Evolutionary conservation across 2,329 filamentous ascomycete species (phyloP).

Genomic region (Aaosphaeria arxii): DNA sequence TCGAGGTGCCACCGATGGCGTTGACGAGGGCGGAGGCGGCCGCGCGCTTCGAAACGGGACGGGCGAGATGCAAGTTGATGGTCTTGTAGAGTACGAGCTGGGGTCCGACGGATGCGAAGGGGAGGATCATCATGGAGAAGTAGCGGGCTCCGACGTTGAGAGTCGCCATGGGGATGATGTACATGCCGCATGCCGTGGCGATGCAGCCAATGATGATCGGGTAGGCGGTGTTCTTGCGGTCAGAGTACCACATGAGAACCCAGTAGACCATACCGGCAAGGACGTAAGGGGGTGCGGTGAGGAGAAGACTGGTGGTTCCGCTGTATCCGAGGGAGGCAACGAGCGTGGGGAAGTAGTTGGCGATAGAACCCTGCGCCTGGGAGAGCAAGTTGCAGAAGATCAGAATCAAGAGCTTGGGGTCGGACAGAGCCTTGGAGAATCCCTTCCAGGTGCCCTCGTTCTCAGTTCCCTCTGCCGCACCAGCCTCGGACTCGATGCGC

Average conservation of each 20-base stretch:
- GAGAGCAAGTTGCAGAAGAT: conserved; percentile 59
- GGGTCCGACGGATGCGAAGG: conserved; percentile 18
- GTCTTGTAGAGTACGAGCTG: conserved; percentile 20
- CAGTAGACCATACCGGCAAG: conserved; percentile 49
- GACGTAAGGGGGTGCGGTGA: conserved; percentile 58
- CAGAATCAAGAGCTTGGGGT: conserved; percentile 49
- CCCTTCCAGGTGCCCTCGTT: conserved; percentile 45
- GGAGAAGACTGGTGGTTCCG: conserved; percentile 53
- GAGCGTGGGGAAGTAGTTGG: conserved; percentile 58
- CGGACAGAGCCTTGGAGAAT: conserved; percentile 55
- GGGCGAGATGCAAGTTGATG: conserved; percentile 19
- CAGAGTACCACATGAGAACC: conserved; percentile 41
- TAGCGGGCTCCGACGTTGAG: conserved; percentile 30
- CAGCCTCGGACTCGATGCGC: conserved; percentile 16
- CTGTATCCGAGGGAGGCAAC: conserved; percentile 54
- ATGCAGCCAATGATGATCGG: conserved; percentile 40
- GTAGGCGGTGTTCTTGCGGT: conserved; percentile 43
- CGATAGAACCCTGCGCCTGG: conserved; percentile 54
- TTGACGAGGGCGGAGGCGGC: conserved; percentile 8
- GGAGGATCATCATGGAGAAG: conserved; percentile 25
- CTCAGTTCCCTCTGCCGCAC: conserved; percentile 13
- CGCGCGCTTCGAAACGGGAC: conserved; percentile 5
- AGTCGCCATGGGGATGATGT: conserved; percentile 33
- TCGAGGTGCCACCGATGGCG: conserved; percentile 3
- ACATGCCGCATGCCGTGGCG: conserved; percentile 26